phyloP scores from a whole-genome alignment of 2,329 filamentous ascomycete species.

The Corniculantispora saksenae region DNA sequence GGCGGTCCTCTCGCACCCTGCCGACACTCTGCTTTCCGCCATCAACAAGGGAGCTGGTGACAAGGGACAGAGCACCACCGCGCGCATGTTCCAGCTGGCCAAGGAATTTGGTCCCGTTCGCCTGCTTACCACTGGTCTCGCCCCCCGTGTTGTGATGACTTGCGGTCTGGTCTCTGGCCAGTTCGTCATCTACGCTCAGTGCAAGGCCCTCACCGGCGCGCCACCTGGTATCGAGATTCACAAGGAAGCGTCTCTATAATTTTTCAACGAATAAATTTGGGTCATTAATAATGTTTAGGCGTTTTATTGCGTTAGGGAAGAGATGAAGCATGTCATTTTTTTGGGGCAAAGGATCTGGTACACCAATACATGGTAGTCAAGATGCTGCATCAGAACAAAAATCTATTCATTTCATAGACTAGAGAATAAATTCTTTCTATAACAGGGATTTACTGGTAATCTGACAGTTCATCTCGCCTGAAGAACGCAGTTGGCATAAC shows the following conservation, averaged over 20 bases:
- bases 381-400: neutral
- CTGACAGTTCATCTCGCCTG: too few relatives aligned
- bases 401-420: neutral
- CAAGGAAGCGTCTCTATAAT: conserved; percentile 39
- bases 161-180: conserved; percentile 54
- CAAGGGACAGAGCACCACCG: conserved; percentile 47
- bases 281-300: neutral
- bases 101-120: conserved; percentile 52
- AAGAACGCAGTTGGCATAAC: too few relatives aligned
- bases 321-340: neutral
- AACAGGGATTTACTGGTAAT: neutral
- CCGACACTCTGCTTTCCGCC: conserved; percentile 63
- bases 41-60: conserved; percentile 58
- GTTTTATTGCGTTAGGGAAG: neutral
- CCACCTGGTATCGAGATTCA: conserved; percentile 55
- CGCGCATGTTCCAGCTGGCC: conserved; percentile 54
- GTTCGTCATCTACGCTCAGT: conserved; percentile 58
- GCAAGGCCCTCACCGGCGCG: conserved; percentile 53
- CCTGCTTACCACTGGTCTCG: conserved; percentile 48
- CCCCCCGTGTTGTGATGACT: conserved; percentile 55
- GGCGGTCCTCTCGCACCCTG: conserved; percentile 85
- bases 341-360: neutral
- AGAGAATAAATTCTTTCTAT: neutral
- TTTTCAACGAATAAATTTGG: neutral
- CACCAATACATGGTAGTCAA: neutral